Base-by-base conservation (phyloP, 148 eudicot species). In the Chenopodium quinoa region DNA sequence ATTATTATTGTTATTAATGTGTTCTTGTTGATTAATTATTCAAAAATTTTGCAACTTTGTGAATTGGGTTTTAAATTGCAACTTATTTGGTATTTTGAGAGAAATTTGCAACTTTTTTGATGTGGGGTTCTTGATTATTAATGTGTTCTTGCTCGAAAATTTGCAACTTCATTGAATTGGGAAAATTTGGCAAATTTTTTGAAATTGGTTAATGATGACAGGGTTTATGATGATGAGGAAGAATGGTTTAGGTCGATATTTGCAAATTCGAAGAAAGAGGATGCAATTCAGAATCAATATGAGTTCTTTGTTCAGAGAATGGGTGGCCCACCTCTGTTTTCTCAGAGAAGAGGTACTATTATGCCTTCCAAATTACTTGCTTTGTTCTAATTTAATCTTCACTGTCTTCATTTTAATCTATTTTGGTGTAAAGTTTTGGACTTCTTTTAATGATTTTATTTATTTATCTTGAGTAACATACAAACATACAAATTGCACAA, bases 181-280 rank as follows among this genome's bases (percentile, higher is more conserved):
- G 17, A 14, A 10, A 3, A 8, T 4, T 71, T 79, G 25, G 29
- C 71, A n/a, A 25, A 31, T 71, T 9, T 56, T 9, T 72, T 72
- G 70, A 72, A 56, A 17, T 71, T 56, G 76, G 71, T 40, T 73
- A 27, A 52, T 63, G 75, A 52, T 80, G 22, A 40, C 81, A 94
- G 98, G 92, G 98, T 94, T 75, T 93, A 93, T 84, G 98, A 93
- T 22, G 98, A 94, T 66, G 94, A 93, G 23, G 98, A 94, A 79
- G 97, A 94, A 79, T 94, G 98, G 98, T 94, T 94, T 82, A 87
- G 98, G 74, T 90, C 93, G 67, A 91, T 94, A 75, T 94, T 94
- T 82, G 95, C 94, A 22, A 87, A 90, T 75, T 93, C 97, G 13
- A 91, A 86, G 82, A 94, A 94, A 84, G 98, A 94, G 86, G 98